Evolutionary conservation across 73 alveolate species (phyloP).

Genomic region (Uronychia setigera): DNA sequence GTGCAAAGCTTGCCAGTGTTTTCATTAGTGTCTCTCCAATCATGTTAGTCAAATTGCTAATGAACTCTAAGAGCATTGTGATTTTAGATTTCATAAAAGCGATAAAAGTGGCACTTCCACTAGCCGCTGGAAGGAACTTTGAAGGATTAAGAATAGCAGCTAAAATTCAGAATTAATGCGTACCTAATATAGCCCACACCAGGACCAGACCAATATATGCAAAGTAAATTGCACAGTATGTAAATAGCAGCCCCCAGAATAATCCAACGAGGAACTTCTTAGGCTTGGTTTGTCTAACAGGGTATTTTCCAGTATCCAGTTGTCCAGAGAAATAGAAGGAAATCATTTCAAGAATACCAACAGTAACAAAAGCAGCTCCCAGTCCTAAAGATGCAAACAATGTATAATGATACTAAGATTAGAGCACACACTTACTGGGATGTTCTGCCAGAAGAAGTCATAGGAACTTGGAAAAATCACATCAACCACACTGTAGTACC

Average conservation of each 20-base stretch:
- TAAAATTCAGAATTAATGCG: no score
- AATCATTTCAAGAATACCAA: slow-evolving; percentile 17
- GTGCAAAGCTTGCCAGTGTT: neutral
- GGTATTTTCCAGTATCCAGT: slow-evolving; percentile 21
- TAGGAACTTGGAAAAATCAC: neutral
- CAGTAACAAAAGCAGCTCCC: neutral
- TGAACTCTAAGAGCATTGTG: neutral
- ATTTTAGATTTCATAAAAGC: neutral
- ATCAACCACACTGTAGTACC: neutral
- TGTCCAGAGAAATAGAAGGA: slow-evolving; percentile 22
- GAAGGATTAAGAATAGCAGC: slow-evolving; percentile 27
- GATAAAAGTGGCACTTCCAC: slow-evolving; percentile 5
- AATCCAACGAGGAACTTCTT: neutral
- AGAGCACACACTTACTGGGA: neutral
- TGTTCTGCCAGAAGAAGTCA: neutral
- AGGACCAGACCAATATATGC: slow-evolving; percentile 7
- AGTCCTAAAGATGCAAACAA: neutral
- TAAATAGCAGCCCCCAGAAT: neutral
- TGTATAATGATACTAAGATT: neutral
- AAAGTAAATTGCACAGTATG: neutral
- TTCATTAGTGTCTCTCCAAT: slow-evolving; percentile 1
- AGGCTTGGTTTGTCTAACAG: neutral
- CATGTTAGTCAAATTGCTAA: neutral
- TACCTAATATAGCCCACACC: slow-evolving; percentile 31
- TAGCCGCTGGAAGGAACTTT: slow-evolving; percentile 30